Percentiles rank a stretch among this genome's conserved stretches.
Conservation (phyloP, 129 eudicot species). For the Centella asiatica region DNA sequence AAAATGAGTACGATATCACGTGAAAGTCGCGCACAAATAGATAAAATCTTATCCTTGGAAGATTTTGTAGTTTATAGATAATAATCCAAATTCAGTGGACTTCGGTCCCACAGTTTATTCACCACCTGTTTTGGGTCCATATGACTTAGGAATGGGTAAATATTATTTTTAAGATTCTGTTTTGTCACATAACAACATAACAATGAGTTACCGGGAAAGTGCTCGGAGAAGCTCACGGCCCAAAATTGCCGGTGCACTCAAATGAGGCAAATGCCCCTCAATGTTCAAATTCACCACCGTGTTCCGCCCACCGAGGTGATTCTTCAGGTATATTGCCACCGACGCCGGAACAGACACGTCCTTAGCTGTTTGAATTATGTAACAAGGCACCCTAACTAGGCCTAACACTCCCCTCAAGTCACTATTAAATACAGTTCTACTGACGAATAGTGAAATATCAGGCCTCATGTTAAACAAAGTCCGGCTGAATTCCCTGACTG, state of each 20-base stretch:
- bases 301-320: conserved; percentile 82
- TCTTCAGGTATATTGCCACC: conserved; percentile 65
- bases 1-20: too few relatives aligned
- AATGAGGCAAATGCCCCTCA: conserved; percentile 92
- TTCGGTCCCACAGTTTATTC: too few relatives aligned
- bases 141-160: too few relatives aligned
- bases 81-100: too few relatives aligned
- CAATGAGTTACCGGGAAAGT: conserved; percentile 37
- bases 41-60: too few relatives aligned
- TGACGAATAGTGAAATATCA: conserved; percentile 73
- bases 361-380: conserved; percentile 74
- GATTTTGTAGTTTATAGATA: too few relatives aligned
- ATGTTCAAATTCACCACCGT: conserved; percentile 72
- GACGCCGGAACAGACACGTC: conserved; percentile 86
- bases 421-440: conserved; percentile 53
- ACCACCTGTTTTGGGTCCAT: too few relatives aligned
- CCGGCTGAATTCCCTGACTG: conserved; percentile 91
- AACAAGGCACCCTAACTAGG: conserved; percentile 75
- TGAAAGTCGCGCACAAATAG: too few relatives aligned
- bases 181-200: too few relatives aligned
- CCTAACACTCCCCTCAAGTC: conserved; percentile 70
- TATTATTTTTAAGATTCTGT: too few relatives aligned
- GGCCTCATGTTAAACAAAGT: conserved; percentile 94
- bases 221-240: conserved; percentile 57
- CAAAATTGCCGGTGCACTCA: conserved; percentile 64